These are phyloP conservation scores for Quercus gilva DNA, from an alignment of 306 rosid genomes.

Conservation along the genomic window DNA sequence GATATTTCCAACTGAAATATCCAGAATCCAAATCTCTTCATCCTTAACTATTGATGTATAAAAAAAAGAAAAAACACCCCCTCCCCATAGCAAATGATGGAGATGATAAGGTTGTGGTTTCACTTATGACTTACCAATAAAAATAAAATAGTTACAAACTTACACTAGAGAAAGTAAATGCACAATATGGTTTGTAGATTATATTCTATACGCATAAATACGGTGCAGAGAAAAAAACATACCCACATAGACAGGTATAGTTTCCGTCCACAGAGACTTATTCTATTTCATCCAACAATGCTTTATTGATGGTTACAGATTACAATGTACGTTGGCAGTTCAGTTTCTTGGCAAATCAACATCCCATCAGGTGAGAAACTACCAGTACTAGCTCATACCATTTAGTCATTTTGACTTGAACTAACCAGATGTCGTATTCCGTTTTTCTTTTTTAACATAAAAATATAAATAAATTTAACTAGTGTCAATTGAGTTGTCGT, in stretches of 20 bases:
- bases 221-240: conserved; percentile 3
- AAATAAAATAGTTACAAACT: too few species aligned
- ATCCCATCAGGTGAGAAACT: background rate
- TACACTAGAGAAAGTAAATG: too few species aligned
- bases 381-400: too few species aligned
- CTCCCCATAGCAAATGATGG: too few species aligned
- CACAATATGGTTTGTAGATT: too few species aligned
- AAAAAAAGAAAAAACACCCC: too few species aligned
- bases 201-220: background rate
- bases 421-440: too few species aligned
- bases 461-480: background rate
- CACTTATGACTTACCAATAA: too few species aligned
- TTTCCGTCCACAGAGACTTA: background rate
- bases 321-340: conserved; percentile 28
- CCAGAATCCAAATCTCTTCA: too few species aligned
- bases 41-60: too few species aligned
- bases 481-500: background rate
- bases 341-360: conserved; percentile 17
- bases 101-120: too few species aligned
- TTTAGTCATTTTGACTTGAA: background rate
- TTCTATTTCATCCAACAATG: conserved; percentile 28
- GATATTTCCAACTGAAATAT: accelerated
- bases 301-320: conserved; percentile 17
- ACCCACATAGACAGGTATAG: conserved; percentile 9
- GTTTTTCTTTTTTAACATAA: background rate